These are phyloP conservation scores for Aotearoamyces nothofagi DNA, from an alignment of 2,329 filamentous ascomycete genomes.

Conservation along the genomic window DNA sequence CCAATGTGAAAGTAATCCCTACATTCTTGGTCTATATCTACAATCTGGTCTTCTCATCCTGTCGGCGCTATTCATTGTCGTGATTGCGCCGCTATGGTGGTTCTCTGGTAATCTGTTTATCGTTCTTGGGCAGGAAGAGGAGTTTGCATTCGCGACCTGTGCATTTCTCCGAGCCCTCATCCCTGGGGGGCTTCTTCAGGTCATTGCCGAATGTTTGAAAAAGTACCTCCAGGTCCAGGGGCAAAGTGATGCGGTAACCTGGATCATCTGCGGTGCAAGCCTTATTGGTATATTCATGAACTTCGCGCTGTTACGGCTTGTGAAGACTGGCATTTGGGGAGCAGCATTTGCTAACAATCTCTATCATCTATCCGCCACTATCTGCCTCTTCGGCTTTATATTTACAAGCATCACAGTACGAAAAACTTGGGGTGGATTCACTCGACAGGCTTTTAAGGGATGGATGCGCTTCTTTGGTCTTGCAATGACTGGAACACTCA, in stretches of 20 bases:
- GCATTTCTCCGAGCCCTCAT: constrained; percentile 56
- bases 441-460: no score
- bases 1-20: constrained; percentile 48
- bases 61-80: constrained; percentile 51
- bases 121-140: constrained; percentile 57
- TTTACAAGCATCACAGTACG: no score
- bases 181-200: constrained; percentile 66
- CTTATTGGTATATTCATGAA: constrained; percentile 68
- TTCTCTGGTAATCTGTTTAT: constrained; percentile 58
- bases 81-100: constrained; percentile 58
- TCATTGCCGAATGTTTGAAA: constrained; percentile 73
- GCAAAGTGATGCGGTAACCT: constrained; percentile 60
- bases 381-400: constrained; percentile 2
- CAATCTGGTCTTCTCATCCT: constrained; percentile 56
- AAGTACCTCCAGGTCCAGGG: constrained; percentile 76
- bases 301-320: constrained; percentile 55
- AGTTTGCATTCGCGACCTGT: constrained; percentile 54
- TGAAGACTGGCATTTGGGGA: constrained; percentile 55
- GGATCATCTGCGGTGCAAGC: constrained; percentile 63
- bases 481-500: no score
- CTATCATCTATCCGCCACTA: neutral
- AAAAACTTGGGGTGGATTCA: no score
- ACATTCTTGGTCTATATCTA: constrained; percentile 50
- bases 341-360: constrained; percentile 60
- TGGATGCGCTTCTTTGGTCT: no score